Evolutionary conservation across 2,329 filamentous ascomycete genomes (phyloP).

Genomic region (Penicillium occitanis): DNA sequence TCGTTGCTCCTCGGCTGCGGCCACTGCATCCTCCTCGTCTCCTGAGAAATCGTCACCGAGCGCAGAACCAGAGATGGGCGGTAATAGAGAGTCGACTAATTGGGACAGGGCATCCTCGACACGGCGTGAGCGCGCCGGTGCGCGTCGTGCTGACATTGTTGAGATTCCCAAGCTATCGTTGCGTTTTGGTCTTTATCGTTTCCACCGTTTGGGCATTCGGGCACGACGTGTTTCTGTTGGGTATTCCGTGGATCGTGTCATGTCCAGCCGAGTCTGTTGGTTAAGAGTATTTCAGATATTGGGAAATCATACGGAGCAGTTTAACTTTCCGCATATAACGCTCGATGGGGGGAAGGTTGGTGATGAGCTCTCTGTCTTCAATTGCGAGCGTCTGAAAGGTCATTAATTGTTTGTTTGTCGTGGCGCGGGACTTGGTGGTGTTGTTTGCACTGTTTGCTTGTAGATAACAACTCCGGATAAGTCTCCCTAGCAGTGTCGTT

Average conservation of each 20-base stretch:
- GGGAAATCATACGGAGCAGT: neutral
- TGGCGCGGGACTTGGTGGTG: constrained; percentile 22
- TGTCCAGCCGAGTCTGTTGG: neutral
- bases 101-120: constrained; percentile 47
- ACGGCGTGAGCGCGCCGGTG: constrained; percentile 39
- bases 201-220: constrained; percentile 1
- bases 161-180: neutral
- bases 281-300: neutral
- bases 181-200: neutral
- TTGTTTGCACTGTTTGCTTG: constrained; percentile 30
- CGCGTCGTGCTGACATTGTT: constrained; percentile 34
- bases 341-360: neutral
- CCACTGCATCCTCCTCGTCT: constrained; percentile 36
- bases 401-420: constrained; percentile 10
- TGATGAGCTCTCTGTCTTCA: neutral
- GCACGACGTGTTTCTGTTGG: neutral
- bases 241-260: neutral
- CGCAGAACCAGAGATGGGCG: constrained; percentile 35
- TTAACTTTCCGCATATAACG: neutral
- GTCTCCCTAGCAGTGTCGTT: neutral
- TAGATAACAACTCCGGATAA: constrained; percentile 11
- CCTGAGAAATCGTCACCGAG: constrained; percentile 34
- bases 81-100: constrained; percentile 44
- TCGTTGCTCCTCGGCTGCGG: constrained; percentile 39
- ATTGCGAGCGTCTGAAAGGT: neutral